Percentiles rank a stretch among this genome's conserved stretches.
Conservation (phyloP, 208 protist species). For the Crithidia expoeki region DNA sequence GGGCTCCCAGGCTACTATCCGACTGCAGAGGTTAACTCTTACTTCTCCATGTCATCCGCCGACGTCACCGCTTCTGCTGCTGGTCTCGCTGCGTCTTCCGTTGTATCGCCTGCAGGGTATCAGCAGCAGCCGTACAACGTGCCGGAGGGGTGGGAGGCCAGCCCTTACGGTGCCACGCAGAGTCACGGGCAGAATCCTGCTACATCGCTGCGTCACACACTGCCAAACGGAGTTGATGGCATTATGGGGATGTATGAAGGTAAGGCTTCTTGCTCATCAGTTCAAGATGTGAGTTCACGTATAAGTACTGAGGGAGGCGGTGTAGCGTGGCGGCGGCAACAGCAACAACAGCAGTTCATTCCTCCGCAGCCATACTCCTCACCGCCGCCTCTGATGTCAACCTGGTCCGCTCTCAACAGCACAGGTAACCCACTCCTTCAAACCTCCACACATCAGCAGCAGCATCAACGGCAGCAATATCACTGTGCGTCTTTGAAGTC, state of each 20-base stretch:
- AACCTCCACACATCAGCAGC: not conserved
- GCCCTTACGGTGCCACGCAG: not conserved
- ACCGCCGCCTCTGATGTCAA: not conserved
- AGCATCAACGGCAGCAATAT: not conserved
- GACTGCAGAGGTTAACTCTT: not conserved
- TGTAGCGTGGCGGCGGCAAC: not conserved
- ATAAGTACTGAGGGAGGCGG: not conserved
- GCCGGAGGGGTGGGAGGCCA: not conserved
- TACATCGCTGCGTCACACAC: not conserved
- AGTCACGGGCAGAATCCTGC: not conserved
- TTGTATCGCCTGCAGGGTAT: no score
- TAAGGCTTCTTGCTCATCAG: not conserved
- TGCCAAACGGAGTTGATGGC: not conserved
- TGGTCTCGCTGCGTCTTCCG: not conserved
- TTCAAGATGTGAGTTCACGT: not conserved
- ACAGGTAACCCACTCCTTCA: not conserved
- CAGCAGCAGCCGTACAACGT: not conserved
- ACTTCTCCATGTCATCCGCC: no score
- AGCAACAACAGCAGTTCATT: not conserved
- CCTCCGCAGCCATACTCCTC: not conserved
- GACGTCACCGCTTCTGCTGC: not conserved
- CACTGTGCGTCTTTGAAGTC: not conserved
- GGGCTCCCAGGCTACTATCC: conserved; percentile 18
- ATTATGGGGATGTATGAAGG: not conserved
- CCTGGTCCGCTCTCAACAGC: not conserved